Base-by-base conservation (phyloP, 1,284 basidiomycete genomes). In the Heterobasidion annosum region DNA sequence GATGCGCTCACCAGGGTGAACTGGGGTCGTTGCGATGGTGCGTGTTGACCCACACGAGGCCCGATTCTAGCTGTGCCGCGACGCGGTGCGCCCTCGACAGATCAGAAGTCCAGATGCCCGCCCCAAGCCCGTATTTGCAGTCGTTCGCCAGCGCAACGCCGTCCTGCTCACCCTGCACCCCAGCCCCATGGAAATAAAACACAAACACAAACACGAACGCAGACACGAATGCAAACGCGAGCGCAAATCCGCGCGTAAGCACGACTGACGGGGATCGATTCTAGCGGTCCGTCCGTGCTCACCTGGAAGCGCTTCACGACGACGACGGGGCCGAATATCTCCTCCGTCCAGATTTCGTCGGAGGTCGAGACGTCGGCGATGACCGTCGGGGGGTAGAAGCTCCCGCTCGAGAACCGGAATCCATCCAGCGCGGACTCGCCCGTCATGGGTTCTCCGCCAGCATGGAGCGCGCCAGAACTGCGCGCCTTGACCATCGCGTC, bases 21-120 rank as follows among this genome's bases (percentile, higher is more conserved):
- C 85, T 88, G 8, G 91, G 91, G 64, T 92, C 89, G 63, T 93
- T 93, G 49, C 90, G 78, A 63, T 93, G 90, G 62, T 92, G 88
- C 0, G 85, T 87, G 64, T 93, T 93, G 45, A 93, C 79, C 91
- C 90, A 93, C 46, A 88, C 85, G 34, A 93, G 64, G 3, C 91
- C 90, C 18, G 84, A 74, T 62, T 91, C 75, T 33, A 92, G 82
- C 45, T 73, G 72, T 51, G 75, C 75, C 4, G 88, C 76, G 1
- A 88, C 76, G 3, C 85, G 81, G 65, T 91, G 87, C 9, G 85
- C 88, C 57, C 81, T 73, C 0, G 87, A 83, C 34, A 91, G 65
- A 66, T 90, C 74, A 40, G 72, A 70, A 1, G 89, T 91, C 89
- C 90, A 93, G 43, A 93, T 75, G 8, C 84, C 85, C 4, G 87